These are phyloP conservation scores for Nakaseomyces delphensis DNA, from an alignment of 1,139 yeast species.

Conservation along the genomic window DNA sequence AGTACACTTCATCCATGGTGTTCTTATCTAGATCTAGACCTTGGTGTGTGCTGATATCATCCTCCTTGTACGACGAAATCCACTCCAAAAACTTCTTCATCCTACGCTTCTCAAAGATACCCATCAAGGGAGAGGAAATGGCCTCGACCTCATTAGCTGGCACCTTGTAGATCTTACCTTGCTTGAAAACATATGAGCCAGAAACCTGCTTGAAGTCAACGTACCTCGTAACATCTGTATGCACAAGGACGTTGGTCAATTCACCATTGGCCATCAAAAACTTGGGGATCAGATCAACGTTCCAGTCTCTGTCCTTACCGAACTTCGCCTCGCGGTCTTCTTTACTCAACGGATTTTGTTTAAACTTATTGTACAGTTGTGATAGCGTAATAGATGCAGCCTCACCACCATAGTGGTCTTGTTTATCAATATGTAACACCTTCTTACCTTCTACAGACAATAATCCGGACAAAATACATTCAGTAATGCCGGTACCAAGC, in stretches of 20 bases:
- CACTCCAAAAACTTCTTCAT: constrained; percentile 87
- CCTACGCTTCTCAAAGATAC: constrained; percentile 90
- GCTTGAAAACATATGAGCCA: constrained; percentile 82
- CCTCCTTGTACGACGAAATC: constrained; percentile 75
- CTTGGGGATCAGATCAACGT: constrained; percentile 93
- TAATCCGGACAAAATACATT: constrained; percentile 89
- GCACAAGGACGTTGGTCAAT: constrained; percentile 86
- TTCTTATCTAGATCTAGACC: constrained; percentile 77
- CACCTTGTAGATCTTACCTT: constrained; percentile 90
- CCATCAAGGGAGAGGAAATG: constrained; percentile 84
- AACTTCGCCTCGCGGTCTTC: constrained; percentile 37
- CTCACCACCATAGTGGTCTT: constrained; percentile 89
- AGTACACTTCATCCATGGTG: constrained; percentile 88
- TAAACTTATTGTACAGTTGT: constrained; percentile 60
- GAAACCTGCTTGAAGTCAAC: constrained; percentile 93
- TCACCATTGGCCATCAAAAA: constrained; percentile 98
- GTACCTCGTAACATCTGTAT: constrained; percentile 91
- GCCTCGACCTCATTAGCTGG: constrained; percentile 93
- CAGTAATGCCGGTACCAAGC: constrained; percentile 82
- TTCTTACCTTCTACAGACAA: constrained; percentile 95
- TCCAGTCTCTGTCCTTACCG: constrained; percentile 97
- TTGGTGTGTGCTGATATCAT: constrained; percentile 71
- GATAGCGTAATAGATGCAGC: constrained; percentile 45
- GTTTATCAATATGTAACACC: constrained; percentile 91
- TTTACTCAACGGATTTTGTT: constrained; percentile 66